A percentile compares a stretch with the other conserved stretches of the same genome.
Evolutionary conservation across 306 rosid genomes (phyloP).

Genomic region (Styphnolobium japonicum): DNA sequence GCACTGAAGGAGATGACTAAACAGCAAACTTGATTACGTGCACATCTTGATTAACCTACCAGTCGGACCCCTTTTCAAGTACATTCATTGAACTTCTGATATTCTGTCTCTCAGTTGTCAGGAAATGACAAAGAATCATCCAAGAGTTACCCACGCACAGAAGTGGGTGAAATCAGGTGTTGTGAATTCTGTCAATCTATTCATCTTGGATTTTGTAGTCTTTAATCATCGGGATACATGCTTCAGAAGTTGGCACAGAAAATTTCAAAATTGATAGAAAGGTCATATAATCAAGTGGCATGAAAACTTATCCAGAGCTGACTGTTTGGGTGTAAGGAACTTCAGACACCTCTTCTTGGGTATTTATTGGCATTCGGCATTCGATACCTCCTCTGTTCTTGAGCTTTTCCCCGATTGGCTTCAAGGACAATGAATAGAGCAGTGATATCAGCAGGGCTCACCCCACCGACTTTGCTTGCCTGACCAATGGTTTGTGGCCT

Average conservation of each 20-base stretch:
- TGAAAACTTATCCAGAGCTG: constrained; percentile 39
- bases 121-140: background rate
- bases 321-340: constrained; percentile 54
- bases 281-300: background rate
- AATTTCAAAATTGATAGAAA: constrained; percentile 25
- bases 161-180: background rate
- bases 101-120: background rate
- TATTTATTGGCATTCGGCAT: constrained; percentile 47
- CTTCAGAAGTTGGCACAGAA: background rate
- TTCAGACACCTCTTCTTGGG: constrained; percentile 38
- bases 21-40: too few species aligned
- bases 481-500: constrained; percentile 77
- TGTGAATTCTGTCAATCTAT: background rate
- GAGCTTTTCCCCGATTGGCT: constrained; percentile 65
- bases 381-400: constrained; percentile 54
- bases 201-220: constrained; percentile 14
- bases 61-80: background rate
- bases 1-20: too few species aligned
- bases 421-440: constrained; percentile 88
- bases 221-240: background rate
- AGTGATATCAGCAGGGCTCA: constrained; percentile 94
- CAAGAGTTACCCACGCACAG: background rate
- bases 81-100: background rate
- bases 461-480: constrained; percentile 97
- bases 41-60: background rate